Base-by-base conservation (phyloP, 2,329 filamentous ascomycete species). In the Coniochaeta sp. region DNA sequence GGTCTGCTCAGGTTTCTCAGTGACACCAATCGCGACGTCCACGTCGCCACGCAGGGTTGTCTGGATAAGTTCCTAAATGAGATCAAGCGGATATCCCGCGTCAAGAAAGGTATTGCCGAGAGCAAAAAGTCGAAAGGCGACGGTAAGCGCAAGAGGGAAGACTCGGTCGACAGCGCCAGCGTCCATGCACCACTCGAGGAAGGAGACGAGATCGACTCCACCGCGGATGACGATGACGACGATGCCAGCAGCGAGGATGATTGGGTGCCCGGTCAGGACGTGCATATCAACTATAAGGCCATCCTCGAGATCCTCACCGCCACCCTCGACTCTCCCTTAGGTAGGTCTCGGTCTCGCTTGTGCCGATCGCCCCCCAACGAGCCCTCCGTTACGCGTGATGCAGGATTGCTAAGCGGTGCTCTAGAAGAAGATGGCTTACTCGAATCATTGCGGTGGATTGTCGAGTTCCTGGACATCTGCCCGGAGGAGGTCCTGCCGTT, bases 261-360 rank as follows among this genome's bases (percentile, higher is more conserved):
- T 64, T 99, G 92, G 91, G 86, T 97, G 45, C 95, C 95, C 0
- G 94, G 95, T 1, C 94, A 99, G 69, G 94, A 99, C 67, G 91
- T 96, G 7, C 87, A 95, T 53, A 89, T 99, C 55, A 92, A 97
- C 67, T 89, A 96, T 68, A 85, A 89, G 54, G 89, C 87, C 58
- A 95, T 99, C 31, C 72, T 99, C 47, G 89, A 95, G 60, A 99
- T 97, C 51, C 71, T 99, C 38, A 91, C 95, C 2, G 85, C 86
- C 12, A 96, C 94, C 56, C 78, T 99, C 42, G 88, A 95, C 61
- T 88, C 89, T 16, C 86, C 88, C 3, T 74, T 86, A 60, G 87
- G 89, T 90, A 71, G 60, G 73, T 52, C 13, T 35, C 48, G 50
- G 30, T 48, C 47, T 40, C 45, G 27, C 35, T 30, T 47, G 38